Evolutionary conservation across 2,329 filamentous ascomycete genomes (phyloP).

Genomic region (Colletotrichum eleusines): DNA sequence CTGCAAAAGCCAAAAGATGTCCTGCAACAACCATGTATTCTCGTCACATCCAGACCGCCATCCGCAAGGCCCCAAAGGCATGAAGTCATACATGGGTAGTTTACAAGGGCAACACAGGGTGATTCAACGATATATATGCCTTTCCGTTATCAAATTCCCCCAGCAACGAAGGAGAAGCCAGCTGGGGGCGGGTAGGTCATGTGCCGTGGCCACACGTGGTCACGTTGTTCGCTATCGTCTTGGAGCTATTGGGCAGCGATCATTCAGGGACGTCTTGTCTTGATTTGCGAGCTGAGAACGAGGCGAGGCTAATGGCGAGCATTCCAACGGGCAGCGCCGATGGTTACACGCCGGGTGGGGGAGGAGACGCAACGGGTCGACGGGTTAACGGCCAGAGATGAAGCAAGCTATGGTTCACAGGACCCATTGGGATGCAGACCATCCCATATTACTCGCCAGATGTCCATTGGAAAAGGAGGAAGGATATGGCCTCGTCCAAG

Average conservation of each 20-base stretch:
- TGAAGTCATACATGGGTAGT: slow-evolving; percentile 38
- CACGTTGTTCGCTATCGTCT: slow-evolving; percentile 32
- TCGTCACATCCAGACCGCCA: slow-evolving; percentile 42
- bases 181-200: slow-evolving; percentile 35
- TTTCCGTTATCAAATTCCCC: slow-evolving; percentile 17
- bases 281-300: slow-evolving; percentile 41
- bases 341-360: slow-evolving; percentile 28
- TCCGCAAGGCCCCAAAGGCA: slow-evolving; percentile 27
- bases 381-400: slow-evolving; percentile 14
- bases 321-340: slow-evolving; percentile 30
- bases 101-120: not conserved
- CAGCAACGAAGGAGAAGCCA: slow-evolving; percentile 27
- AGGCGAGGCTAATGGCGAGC: slow-evolving; percentile 36
- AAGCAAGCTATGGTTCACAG: slow-evolving; percentile 16
- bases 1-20: slow-evolving; percentile 34
- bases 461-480: not conserved
- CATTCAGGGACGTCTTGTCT: slow-evolving; percentile 21
- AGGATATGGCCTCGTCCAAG: slow-evolving; percentile 12
- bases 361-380: slow-evolving; percentile 1
- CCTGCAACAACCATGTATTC: slow-evolving; percentile 41
- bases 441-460: slow-evolving; percentile 25
- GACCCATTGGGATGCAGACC: slow-evolving; percentile 30
- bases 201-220: slow-evolving; percentile 29
- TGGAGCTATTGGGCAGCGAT: slow-evolving; percentile 38
- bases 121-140: slow-evolving; percentile 8